Evolutionary conservation across 257 asterid species (phyloP).

Genomic region (Solanum medicagineum): DNA sequence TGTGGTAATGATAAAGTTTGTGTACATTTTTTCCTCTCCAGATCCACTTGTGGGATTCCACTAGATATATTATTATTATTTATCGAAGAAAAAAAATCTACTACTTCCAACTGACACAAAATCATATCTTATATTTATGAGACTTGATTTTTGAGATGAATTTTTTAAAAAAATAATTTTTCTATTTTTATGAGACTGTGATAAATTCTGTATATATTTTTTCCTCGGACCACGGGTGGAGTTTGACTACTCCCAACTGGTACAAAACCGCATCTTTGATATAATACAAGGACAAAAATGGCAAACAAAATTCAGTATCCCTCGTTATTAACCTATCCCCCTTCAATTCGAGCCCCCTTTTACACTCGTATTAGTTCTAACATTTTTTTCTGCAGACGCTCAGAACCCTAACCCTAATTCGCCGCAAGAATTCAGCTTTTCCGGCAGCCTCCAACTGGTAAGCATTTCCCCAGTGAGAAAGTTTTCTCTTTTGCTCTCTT

Average conservation of each 20-base stretch:
- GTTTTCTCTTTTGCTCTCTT: not conserved
- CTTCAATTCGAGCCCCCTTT: not conserved
- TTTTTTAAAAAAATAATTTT: too few relatives aligned
- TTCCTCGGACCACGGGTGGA: too few relatives aligned
- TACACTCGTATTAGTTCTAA: not conserved
- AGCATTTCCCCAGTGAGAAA: not conserved
- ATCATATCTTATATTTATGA: too few relatives aligned
- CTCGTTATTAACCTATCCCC: not conserved
- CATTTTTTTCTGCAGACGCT: constrained; percentile 17
- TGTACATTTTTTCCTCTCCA: too few relatives aligned
- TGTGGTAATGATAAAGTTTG: too few relatives aligned
- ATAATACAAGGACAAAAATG: not conserved
- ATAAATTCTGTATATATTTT: too few relatives aligned
- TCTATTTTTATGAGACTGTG: too few relatives aligned
- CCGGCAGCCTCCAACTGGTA: constrained; percentile 5
- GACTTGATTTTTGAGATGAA: too few relatives aligned
- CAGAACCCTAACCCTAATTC: constrained; percentile 20
- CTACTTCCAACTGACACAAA: too few relatives aligned
- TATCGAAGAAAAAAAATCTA: too few relatives aligned
- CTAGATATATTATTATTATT: too few relatives aligned
- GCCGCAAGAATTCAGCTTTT: not conserved
- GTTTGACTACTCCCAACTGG: not conserved
- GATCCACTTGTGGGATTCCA: too few relatives aligned
- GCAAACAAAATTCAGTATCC: not conserved
- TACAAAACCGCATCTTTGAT: not conserved